Conservation (phyloP, 2,329 filamentous ascomycete genomes). For the Ascosphaera acerosa region DNA sequence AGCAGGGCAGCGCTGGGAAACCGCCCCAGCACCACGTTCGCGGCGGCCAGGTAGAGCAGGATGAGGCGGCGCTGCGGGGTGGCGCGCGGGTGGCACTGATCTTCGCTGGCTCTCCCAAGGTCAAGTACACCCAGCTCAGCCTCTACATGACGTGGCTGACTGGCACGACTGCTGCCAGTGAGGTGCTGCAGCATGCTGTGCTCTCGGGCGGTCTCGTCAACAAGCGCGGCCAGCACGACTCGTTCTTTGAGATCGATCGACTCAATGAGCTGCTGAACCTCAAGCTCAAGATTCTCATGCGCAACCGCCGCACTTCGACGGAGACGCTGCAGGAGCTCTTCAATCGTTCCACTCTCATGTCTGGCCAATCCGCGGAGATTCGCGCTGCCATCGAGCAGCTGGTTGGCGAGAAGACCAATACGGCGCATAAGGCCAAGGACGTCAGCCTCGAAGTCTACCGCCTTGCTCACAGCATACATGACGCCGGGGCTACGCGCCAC, state of each 20-base stretch:
- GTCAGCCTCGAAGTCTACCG: background rate
- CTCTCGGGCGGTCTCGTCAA: background rate
- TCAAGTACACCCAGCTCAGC: background rate
- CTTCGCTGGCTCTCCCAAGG: conserved; percentile 31
- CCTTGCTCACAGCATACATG: background rate
- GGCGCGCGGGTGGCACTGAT: conserved; percentile 38
- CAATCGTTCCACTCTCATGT: background rate
- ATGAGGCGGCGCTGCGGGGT: conserved; percentile 49
- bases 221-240: background rate
- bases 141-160: conserved; percentile 2
- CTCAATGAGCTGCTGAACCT: background rate
- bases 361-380: background rate
- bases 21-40: conserved; percentile 62
- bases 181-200: background rate
- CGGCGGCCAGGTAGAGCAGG: conserved; percentile 57
- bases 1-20: conserved; percentile 48
- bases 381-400: background rate
- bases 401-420: background rate
- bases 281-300: background rate
- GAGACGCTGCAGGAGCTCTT: background rate
- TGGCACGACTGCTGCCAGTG: background rate
- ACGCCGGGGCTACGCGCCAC: background rate
- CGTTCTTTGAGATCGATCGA: background rate
- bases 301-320: background rate
- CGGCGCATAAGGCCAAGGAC: background rate